Conservation (phyloP, 148 eudicot genomes). For the Rhododendron kiyosumense region DNA sequence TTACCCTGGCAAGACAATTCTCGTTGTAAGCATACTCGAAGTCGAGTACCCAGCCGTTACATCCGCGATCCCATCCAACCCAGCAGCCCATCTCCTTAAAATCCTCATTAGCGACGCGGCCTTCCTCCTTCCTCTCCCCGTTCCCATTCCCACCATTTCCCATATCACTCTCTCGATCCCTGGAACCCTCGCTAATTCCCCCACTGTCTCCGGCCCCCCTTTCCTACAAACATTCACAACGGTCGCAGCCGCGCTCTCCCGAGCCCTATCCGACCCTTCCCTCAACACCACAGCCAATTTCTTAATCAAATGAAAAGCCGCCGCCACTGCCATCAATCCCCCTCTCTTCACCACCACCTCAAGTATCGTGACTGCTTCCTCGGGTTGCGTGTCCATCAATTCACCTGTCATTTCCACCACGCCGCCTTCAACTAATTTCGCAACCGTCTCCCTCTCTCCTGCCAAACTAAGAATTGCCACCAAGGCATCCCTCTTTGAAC, state of each 20-base stretch:
- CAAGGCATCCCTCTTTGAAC: conserved; percentile 62
- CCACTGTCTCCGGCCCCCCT: conserved; percentile 76
- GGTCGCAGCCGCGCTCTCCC: conserved; percentile 72
- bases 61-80: conserved; percentile 36
- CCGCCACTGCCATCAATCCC: conserved; percentile 57
- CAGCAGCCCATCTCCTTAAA: conserved; percentile 83
- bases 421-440: conserved; percentile 59
- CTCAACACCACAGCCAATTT: conserved; percentile 45
- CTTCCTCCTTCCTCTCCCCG: conserved; percentile 64
- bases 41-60: conserved; percentile 31
- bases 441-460: conserved; percentile 71
- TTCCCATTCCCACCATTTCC: conserved; percentile 80
- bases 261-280: conserved; percentile 58
- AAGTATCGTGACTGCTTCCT: conserved; percentile 57
- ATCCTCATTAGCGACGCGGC: conserved; percentile 79
- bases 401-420: conserved; percentile 47
- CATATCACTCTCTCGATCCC: conserved; percentile 73
- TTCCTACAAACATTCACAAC: conserved; percentile 70
- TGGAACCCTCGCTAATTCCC: conserved; percentile 52
- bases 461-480: conserved; percentile 74
- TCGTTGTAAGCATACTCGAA: conserved; percentile 18
- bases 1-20: conserved; percentile 37
- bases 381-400: conserved; percentile 47
- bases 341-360: conserved; percentile 81
- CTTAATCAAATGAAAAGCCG: conserved; percentile 38